phyloP scores from a whole-genome alignment of 148 eudicot genomes.

The Chenopodium album region DNA sequence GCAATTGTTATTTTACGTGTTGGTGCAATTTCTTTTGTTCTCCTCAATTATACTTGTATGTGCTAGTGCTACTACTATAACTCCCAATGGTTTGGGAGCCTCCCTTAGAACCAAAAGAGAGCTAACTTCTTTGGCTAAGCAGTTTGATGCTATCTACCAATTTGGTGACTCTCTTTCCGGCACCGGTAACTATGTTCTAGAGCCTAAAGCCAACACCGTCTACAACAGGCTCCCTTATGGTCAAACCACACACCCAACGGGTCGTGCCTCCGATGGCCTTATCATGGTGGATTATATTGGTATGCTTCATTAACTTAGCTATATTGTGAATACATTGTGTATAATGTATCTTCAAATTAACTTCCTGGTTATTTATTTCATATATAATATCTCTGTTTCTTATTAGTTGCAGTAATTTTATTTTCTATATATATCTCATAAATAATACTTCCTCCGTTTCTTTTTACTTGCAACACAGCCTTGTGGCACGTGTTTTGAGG shows the following conservation, averaged over 20 bases:
- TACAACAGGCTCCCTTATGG: conserved; percentile 33
- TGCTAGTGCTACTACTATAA: background rate
- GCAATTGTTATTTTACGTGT: background rate
- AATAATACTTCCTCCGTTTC: too few relatives aligned
- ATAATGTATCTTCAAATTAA: background rate
- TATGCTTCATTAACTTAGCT: background rate
- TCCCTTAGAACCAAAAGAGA: background rate
- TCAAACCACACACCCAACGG: conserved; percentile 36
- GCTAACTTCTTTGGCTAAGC: background rate
- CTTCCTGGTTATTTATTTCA: too few relatives aligned
- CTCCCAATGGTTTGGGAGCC: background rate
- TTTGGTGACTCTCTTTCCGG: conserved; percentile 46
- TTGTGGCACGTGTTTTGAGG: too few relatives aligned
- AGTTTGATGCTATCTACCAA: conserved; percentile 38
- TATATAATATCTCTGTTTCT: too few relatives aligned
- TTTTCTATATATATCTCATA: too few relatives aligned
- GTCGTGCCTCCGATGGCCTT: conserved; percentile 44
- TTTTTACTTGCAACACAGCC: too few relatives aligned
- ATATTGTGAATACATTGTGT: background rate
- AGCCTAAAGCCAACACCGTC: background rate
- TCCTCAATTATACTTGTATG: background rate
- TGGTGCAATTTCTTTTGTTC: background rate
- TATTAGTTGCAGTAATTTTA: too few relatives aligned
- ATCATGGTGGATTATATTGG: conserved; percentile 45
- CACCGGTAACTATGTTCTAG: conserved; percentile 33